Evolutionary conservation across 768 basidiomycete species (phyloP).

Genomic region (Cantharellus anzutake): DNA sequence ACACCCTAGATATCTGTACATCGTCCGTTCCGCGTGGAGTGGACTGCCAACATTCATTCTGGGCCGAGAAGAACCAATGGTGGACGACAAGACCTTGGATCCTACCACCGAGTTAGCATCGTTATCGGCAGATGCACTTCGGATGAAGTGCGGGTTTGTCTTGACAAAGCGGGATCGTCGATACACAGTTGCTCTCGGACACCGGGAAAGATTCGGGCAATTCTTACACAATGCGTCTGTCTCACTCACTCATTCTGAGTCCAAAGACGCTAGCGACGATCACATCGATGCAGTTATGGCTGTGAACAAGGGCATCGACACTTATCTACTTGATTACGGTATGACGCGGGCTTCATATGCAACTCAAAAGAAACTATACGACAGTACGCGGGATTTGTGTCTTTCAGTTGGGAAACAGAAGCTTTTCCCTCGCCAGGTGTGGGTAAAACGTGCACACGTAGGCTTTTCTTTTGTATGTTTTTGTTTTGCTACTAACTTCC

Average conservation of each 20-base stretch:
- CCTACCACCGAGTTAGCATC: slow-evolving; percentile 45
- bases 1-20: slow-evolving; percentile 36
- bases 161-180: slow-evolving; percentile 57
- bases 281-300: slow-evolving; percentile 71
- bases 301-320: slow-evolving; percentile 55
- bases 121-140: slow-evolving; percentile 43
- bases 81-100: slow-evolving; percentile 35
- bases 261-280: slow-evolving; percentile 29
- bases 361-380: slow-evolving; percentile 45
- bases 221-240: slow-evolving; percentile 48
- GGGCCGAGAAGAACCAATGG: slow-evolving; percentile 27
- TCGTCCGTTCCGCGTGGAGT: slow-evolving; percentile 55
- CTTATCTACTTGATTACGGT: slow-evolving; percentile 54
- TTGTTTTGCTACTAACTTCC: background rate
- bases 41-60: slow-evolving; percentile 56
- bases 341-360: slow-evolving; percentile 39
- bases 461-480: background rate
- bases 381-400: slow-evolving; percentile 45
- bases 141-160: slow-evolving; percentile 55
- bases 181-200: slow-evolving; percentile 40
- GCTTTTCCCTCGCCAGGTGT: slow-evolving; percentile 53
- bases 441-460: slow-evolving; percentile 42
- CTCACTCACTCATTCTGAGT: slow-evolving; percentile 38
- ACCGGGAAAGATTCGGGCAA: slow-evolving; percentile 46
- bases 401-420: slow-evolving; percentile 31